A percentile compares a stretch with the other conserved stretches of the same genome.
Conservation (phyloP, 768 basidiomycete genomes). For the Tulasnella sp. region DNA sequence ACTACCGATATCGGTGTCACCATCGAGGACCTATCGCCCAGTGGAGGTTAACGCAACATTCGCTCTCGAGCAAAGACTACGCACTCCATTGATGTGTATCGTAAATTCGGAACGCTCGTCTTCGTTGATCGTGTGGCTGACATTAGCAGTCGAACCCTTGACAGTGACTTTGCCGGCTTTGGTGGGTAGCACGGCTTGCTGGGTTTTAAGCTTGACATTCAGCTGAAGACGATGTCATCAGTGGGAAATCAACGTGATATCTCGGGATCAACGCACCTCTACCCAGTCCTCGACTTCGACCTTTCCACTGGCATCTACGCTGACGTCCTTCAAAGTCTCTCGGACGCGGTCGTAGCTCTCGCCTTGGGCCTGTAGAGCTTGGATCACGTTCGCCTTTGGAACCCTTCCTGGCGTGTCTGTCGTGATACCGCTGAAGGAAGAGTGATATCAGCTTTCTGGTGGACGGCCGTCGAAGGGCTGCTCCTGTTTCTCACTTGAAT, state of each 20-base stretch:
- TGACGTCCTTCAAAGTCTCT: conserved; percentile 81
- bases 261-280: conserved; percentile 54
- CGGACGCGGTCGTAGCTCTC: conserved; percentile 51
- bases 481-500: conserved; percentile 74
- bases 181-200: conserved; percentile 46
- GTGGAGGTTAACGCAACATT: not conserved
- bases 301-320: conserved; percentile 90
- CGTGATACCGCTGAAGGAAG: conserved; percentile 53
- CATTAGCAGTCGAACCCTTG: conserved; percentile 90
- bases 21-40: conserved; percentile 70
- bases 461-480: conserved; percentile 11
- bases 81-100: conserved; percentile 93
- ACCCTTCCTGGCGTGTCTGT: conserved; percentile 79
- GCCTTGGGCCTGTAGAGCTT: conserved; percentile 70
- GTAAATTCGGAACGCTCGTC: conserved; percentile 95
- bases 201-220: conserved; percentile 64
- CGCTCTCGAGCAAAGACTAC: conserved; percentile 33
- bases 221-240: conserved; percentile 45
- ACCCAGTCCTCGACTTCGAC: conserved; percentile 98
- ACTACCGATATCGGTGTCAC: conserved; percentile 76
- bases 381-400: conserved; percentile 76
- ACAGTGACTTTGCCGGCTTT: conserved; percentile 90
- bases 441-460: conserved; percentile 16
- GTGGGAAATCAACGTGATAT: not conserved
- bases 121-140: conserved; percentile 95